Evolutionary conservation across 179 eudicot species (phyloP), one percentile per base, ranked within the genome.

Genomic region (Spinacia oleracea): DNA sequence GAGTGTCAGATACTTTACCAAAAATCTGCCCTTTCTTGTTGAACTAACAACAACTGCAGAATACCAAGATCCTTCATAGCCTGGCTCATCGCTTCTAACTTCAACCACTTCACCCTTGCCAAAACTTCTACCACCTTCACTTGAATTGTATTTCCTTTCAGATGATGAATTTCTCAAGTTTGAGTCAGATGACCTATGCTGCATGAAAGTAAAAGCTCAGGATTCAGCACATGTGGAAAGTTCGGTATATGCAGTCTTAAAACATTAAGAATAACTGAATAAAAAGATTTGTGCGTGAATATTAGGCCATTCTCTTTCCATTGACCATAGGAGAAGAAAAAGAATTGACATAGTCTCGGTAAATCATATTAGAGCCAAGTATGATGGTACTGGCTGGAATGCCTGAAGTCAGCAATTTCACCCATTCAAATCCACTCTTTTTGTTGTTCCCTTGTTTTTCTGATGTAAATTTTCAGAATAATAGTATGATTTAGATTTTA

Each of bases 41-140:
- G 80, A 62, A 72, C 79, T 82, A 64, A 89, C 59, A 53, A 87
- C 68, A 14, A 58, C 65, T 15, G 93, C 93, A 56, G 85, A 58
- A 66, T 83, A 90, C 91, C 89, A 86, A 62, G 93, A 83, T 73
- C 86, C 88, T 74, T 72, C 82, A 75, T 82, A 84, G 46, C 91
- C 91, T 79, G 83, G 84, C 59, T 89, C 88, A 70, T 86, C 72
- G 59, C 85, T 85, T 80, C 59, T 87, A n/a, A 89, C 89, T 82
- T 90, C 94, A 76, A 89, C 90, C 78, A 40, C 59, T 66, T 83
- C 62, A 70, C 87, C 91, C 72, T 80, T 70, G 23, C 62, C n/a
- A 75, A 87, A 87, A 14, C 18, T 80, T 65, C 70, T 58, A 11
- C 9, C 70, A 31, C 68, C 74, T 29, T 66, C 73, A 56, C 50